Evolutionary conservation across 495 filamentous ascomycete genomes (phyloP), one percentile per base, ranked within the genome.

Genomic region (Cryomyces minteri): DNA sequence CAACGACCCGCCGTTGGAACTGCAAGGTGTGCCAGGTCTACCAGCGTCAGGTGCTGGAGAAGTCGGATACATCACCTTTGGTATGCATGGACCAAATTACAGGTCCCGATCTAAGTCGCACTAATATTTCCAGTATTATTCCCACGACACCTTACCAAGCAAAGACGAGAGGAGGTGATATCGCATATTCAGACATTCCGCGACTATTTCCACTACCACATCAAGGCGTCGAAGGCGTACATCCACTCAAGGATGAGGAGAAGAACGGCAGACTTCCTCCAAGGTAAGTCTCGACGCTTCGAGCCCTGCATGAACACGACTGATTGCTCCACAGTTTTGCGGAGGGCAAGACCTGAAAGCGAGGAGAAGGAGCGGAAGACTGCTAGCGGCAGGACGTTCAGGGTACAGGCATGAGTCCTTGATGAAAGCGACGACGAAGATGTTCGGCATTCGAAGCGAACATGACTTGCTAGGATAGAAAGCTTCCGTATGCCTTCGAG

Each of bases 141-240:
- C 70, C 90, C 90, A 29, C 76, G 90, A 48, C 90, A 99, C 61
- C 69, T 99, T 46, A 92, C 87, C 4, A 76, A 73, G 4, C 86
- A 94, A 62, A 74, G 84, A 55, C 78, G 90, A 63, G 80, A 84
- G 40, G 88, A 95, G 48, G 88, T 84, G 59, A 96, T 99, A 54
- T 94, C 86, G 34, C 90, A 99, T 57, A 94, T 99, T 53, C 92
- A 99, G 65, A 99, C 88, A 12, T 99, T 99, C 82, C 83, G 90
- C 48, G 92, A 96, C 56, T 96, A 99, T 62, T 99, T 99, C 72
- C 90, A 99, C 62, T 99, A 99, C 62, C 90, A 99, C 64, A 99
- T 99, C 68, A 99, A 99, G 66, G 90, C 90, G 30, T 93, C 88
- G 40, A 96, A 94, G 69, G 90, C 92, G 39, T 98, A 94, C 61